Evolutionary conservation across 179 eudicot species (phyloP), one percentile per base, ranked within the genome.

Genomic region (Nepenthes alata): DNA sequence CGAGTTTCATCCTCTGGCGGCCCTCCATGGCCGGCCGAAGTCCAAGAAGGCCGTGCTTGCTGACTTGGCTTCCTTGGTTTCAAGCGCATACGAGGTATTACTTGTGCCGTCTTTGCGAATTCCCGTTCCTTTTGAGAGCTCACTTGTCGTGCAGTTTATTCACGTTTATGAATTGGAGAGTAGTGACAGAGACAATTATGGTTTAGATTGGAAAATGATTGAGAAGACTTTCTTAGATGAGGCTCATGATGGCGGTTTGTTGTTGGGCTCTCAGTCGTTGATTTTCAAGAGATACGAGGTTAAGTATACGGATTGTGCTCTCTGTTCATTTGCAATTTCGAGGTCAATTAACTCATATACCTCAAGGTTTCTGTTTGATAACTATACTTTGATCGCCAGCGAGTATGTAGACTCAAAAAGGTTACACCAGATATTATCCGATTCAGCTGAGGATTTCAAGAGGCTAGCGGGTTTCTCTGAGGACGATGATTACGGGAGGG

Each of bases 361-460:
- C 0, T 89, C 96, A 47, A 80, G 98, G 79, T 93, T 84, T 74
- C 61, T 93, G 77, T 93, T 93, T 73, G 96, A 89, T 74, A 93
- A 93, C 56, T 86, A 89, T 58, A 93, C 96, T 5, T 68, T 93
- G 86, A 93, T 93, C 57, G 98, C 86, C 36, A 89, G 91, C 12
- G 95, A 93, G 78, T 89, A 93, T 76, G 75, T 93, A 70, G 98
- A 93, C 59, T 93, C 98, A 0, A 93, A 89, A 73, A 80, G 79
- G 15, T 70, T 93, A 81, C 98, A 93, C 72, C 90, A 83, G 78
- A 79, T 83, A 10, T 62, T 93, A 59, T 72, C 74, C 2, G 93
- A 89, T 4, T 81, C 89, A 0, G 72, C 71, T 34, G 93, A 83
- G 14, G 96, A 93, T 75, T 75, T 93, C 62, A 81, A 83, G 72